Evolutionary conservation across 1,284 basidiomycete species (phyloP).

Genomic region (Ganoderma multipileum): DNA sequence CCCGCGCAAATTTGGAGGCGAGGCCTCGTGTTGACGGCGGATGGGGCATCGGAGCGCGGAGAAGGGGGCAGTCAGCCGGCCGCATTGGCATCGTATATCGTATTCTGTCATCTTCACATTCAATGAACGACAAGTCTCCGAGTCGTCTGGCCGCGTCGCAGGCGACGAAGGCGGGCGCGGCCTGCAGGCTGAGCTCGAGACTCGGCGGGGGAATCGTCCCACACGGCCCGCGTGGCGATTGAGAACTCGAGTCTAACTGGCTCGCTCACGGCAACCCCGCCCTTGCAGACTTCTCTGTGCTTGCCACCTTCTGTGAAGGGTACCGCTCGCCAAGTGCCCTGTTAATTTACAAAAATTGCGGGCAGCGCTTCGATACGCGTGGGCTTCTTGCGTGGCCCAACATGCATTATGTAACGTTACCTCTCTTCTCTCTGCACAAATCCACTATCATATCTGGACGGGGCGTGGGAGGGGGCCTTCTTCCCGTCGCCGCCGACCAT

Average conservation of each 20-base stretch:
- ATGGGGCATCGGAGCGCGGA: constrained; percentile 15
- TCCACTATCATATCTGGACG: neutral
- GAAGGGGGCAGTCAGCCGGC: constrained; percentile 7
- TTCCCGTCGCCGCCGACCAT: neutral
- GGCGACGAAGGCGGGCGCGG: neutral
- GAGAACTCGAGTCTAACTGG: neutral
- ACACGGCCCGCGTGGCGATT: neutral
- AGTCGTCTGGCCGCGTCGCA: constrained; percentile 1
- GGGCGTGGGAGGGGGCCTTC: neutral
- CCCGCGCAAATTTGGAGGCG: constrained; percentile 12
- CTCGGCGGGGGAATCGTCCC: neutral
- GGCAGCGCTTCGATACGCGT: constrained; percentile 1
- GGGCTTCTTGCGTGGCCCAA: neutral
- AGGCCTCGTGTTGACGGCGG: constrained; percentile 17
- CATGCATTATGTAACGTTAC: neutral
- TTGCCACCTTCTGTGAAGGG: constrained; percentile 1
- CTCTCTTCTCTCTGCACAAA: neutral
- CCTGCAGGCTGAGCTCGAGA: neutral
- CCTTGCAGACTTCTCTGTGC: neutral
- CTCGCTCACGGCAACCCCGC: neutral
- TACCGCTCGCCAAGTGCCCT: neutral
- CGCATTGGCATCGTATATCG: neutral
- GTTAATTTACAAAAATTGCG: neutral
- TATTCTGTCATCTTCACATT: neutral
- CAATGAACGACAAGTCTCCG: neutral